These are phyloP conservation scores for Groenewaldozyma auringiensis DNA, from an alignment of 1,139 yeast species.

Conservation along the genomic window DNA sequence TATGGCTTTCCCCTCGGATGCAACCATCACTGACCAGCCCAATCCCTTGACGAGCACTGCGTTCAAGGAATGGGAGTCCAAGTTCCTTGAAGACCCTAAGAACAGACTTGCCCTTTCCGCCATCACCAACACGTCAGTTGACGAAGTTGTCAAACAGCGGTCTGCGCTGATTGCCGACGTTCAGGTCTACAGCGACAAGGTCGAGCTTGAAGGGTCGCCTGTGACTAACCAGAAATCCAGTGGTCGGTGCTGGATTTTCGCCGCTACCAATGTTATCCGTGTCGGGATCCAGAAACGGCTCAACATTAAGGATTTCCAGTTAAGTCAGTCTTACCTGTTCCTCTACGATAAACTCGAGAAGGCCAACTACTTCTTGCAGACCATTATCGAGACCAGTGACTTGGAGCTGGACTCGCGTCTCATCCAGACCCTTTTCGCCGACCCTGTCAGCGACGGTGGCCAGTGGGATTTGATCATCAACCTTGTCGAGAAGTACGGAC, in stretches of 20 bases:
- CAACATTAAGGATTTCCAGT: constrained; percentile 60
- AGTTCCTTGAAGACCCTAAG: constrained; percentile 45
- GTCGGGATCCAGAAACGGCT: constrained; percentile 47
- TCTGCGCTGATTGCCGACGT: constrained; percentile 32
- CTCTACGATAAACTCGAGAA: constrained; percentile 65
- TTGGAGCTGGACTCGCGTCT: constrained; percentile 51
- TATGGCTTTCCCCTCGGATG: too few relatives aligned
- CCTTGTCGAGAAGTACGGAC: constrained; percentile 52
- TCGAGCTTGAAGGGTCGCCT: constrained; percentile 51
- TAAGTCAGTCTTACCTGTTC: constrained; percentile 65
- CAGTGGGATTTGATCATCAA: constrained; percentile 69
- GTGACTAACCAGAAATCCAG: constrained; percentile 51
- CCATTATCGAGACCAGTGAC: constrained; percentile 47
- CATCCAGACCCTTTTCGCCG: constrained; percentile 40
- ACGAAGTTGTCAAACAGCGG: constrained; percentile 39
- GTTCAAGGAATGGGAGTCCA: constrained; percentile 45
- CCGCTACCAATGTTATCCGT: constrained; percentile 55
- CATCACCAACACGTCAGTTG: constrained; percentile 44
- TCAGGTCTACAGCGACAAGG: constrained; percentile 47
- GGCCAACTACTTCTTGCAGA: constrained; percentile 53
- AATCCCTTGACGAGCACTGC: constrained; percentile 34
- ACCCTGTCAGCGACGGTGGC: constrained; percentile 61
- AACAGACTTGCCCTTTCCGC: constrained; percentile 55
- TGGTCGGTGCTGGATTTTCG: constrained; percentile 67
- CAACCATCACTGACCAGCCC: constrained; percentile 12